Evolutionary conservation across 1,284 basidiomycete species (phyloP), one percentile per base, ranked within the genome.

Genomic region (Lentinula novae-zelandiae): DNA sequence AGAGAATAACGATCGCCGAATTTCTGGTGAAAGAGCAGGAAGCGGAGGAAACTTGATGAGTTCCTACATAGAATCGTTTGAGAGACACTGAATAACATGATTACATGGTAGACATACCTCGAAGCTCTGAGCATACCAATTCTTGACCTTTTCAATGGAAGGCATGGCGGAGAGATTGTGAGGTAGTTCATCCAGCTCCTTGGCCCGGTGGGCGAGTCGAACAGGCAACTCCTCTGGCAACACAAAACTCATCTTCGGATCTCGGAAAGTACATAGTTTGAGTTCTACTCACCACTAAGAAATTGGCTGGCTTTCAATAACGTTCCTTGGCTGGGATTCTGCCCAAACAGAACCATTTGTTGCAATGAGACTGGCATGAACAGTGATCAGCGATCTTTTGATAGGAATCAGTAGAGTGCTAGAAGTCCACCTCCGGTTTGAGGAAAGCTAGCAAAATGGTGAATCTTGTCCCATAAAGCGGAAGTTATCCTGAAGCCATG

Each of bases 101-200:
- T 42, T 20, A 39, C 20, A 7, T 15, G 38, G n/a, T 31, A 50
- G 38, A 78, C 85, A 64, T 59, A 95, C 95, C 82, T 98, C 93
- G 70, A 99, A 99, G 15, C 93, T 96, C 78, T 99, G 94, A 0
- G 96, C 96, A 72, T 99, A 99, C 96, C 96, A 99, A 71, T 97
- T 90, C 79, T 96, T 96, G 66, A 99, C 96, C 71, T 93, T 95
- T 66, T 90, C 86, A 66, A 99, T 98, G 53, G 91, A 93, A 0
- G 92, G 88, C 96, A 97, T 98, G 61, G 88, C 85, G 69, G 89
- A 90, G 63, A 99, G 82, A 57, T 94, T 90, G 74, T 98, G 92
- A 0, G 97, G 96, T 4, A 99, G 82, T 67, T 95, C 89, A 69
- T 98, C 95, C 42, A 99, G 85, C 77, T 99, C 96, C 72, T 96